Evolutionary conservation across 2,329 filamentous ascomycete species (phyloP), one percentile per base, ranked within the genome.

Genomic region (Microdochium trichocladiopsis): DNA sequence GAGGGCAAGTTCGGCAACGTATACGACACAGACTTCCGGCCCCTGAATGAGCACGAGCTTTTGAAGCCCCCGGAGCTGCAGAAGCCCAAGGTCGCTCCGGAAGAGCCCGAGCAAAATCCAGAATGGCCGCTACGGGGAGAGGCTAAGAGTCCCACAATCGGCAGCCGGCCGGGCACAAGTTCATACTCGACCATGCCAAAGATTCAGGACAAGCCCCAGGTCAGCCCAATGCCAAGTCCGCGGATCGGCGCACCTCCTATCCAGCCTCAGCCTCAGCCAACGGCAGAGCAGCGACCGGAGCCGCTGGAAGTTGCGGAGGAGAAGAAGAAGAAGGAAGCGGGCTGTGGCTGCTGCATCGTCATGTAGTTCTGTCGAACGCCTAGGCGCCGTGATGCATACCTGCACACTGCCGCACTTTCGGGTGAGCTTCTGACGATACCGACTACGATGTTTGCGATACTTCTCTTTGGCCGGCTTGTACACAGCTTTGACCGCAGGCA

Each of bases 11-110:
- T 90, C 57, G 90, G 90, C 3, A 89, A 83, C 54, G 78, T 87
- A 24, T 96, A 96, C 66, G 92, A 96, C 70, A 88, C 84, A 56
- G 86, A 95, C 54, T 94, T 96, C 71, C 84, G 88, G 18, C 86
- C 92, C 5, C 73, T 97, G 56, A 94, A 88, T 36, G 81, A 88
- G 49, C 81, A 88, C 47, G 69, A 72, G 3, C 74, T 80, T 57
- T 61, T 71, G 33, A 73, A 66, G 53, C 75, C 73, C 2, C 73
- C 77, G 4, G 75, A 74, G 50, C 25, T 58, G 21, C 67, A 61
- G n/a, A 67, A 67, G 49, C 54, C 59, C 33, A 61, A 64, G 56
- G 60, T 63, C 11, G 47, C 31, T 16, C 60, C 60, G 54, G 64
- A 67, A 49, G 60, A 70, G 23, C 57, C 64, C 47, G 67, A 72